These are phyloP conservation scores for Abrus pulchellus DNA, from an alignment of 306 rosid species.

Conservation along the genomic window DNA sequence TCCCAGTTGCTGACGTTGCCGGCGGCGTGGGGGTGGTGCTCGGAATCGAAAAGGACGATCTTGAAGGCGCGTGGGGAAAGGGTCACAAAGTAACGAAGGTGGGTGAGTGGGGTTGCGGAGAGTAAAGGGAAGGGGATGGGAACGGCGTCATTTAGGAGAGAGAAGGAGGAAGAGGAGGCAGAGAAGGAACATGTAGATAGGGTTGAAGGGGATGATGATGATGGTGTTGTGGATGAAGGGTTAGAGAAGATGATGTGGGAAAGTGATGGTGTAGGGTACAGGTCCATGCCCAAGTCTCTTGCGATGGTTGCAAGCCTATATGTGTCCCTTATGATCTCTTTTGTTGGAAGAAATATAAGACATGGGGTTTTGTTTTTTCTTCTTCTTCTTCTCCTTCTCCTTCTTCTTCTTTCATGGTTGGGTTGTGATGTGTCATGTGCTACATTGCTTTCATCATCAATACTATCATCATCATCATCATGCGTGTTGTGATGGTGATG, in stretches of 20 bases:
- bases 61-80: conserved; percentile 70
- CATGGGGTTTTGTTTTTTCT: conserved; percentile 53
- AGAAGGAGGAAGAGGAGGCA: conserved; percentile 47
- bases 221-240: conserved; percentile 45
- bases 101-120: conserved; percentile 56
- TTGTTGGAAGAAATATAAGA: conserved; percentile 66
- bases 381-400: conserved; percentile 39
- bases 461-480: neutral
- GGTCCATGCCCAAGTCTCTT: conserved; percentile 67
- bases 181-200: conserved; percentile 53
- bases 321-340: conserved; percentile 62
- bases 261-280: conserved; percentile 72
- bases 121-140: conserved; percentile 74
- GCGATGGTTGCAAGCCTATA: conserved; percentile 72
- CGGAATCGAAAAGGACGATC: conserved; percentile 61
- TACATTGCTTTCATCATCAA: conserved; percentile 9
- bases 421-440: neutral
- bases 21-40: neutral
- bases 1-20: conserved; percentile 58
- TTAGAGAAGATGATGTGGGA: conserved; percentile 72
- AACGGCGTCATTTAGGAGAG: conserved; percentile 57
- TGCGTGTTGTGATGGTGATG: neutral
- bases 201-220: conserved; percentile 56
- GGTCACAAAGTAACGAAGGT: conserved; percentile 63
- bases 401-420: conserved; percentile 8